phyloP scores from a whole-genome alignment of 305 asterid genomes.

The Fraxinus floribunda region DNA sequence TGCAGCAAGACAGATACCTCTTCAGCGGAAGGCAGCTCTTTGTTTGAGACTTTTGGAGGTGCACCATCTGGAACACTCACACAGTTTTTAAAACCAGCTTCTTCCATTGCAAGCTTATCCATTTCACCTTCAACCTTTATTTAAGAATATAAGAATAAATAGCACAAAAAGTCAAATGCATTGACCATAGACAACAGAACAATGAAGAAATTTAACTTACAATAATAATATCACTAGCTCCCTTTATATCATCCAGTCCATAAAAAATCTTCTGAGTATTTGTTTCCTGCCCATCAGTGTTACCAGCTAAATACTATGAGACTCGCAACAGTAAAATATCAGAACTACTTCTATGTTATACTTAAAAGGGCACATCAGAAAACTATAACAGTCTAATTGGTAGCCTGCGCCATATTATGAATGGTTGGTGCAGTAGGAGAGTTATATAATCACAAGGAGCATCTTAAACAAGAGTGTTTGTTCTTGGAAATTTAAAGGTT shows the following conservation, averaged over 20 bases:
- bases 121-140: conserved; percentile 97
- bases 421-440: background rate
- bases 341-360: conserved; percentile 1
- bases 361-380: background rate
- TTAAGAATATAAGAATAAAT: conserved; percentile 11
- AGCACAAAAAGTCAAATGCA: conserved; percentile 15
- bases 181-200: conserved; percentile 26
- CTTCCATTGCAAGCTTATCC: conserved; percentile 99
- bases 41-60: conserved; percentile 67
- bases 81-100: conserved; percentile 89
- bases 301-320: conserved; percentile 9
- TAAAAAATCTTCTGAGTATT: conserved; percentile 74
- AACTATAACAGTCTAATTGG: background rate
- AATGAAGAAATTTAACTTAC: conserved; percentile 37
- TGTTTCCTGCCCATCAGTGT: conserved; percentile 55
- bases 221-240: conserved; percentile 75
- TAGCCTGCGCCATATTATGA: background rate
- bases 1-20: conserved; percentile 39
- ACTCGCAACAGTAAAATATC: conserved; percentile 6
- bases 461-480: background rate
- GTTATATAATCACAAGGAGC: background rate
- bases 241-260: conserved; percentile 87
- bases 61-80: conserved; percentile 99
- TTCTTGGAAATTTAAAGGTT: background rate
- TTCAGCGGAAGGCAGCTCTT: conserved; percentile 63